Evolutionary conservation across 352 stramenopile genomes (phyloP).

Genomic region (Globisporangium echinulatum): DNA sequence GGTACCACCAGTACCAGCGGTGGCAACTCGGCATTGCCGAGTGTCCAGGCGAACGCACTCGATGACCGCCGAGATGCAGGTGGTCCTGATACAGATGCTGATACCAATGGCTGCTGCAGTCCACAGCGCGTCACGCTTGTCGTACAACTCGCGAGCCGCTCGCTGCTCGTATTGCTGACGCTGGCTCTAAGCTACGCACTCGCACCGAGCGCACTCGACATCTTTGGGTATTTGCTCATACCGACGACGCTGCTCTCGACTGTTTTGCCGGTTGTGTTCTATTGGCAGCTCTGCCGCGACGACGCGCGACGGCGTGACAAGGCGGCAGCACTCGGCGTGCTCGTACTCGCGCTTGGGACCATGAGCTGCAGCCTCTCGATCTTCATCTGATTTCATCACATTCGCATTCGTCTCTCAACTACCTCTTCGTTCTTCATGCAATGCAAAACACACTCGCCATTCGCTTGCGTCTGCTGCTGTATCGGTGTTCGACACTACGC

Average conservation of each 20-base stretch:
- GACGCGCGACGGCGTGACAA: slow-evolving; percentile 42
- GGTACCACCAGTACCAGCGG: not conserved
- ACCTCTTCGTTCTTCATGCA: not conserved
- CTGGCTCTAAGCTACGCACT: slow-evolving; percentile 48
- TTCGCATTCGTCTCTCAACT: not conserved
- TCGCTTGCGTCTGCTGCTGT: not conserved
- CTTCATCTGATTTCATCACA: slow-evolving; percentile 21
- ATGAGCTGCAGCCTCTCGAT: slow-evolving; percentile 42
- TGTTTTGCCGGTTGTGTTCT: slow-evolving; percentile 61
- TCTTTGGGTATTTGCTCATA: slow-evolving; percentile 64
- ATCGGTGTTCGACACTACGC: no score
- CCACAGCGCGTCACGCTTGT: no score
- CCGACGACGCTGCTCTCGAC: slow-evolving; percentile 51
- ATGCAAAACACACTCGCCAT: not conserved
- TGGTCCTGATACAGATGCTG: no score
- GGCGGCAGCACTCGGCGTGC: slow-evolving; percentile 31
- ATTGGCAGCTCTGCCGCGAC: slow-evolving; percentile 62
- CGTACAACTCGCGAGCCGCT: slow-evolving; percentile 30
- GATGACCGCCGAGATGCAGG: no score
- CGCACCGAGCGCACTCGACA: slow-evolving; percentile 41
- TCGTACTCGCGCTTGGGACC: slow-evolving; percentile 40
- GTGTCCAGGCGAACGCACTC: slow-evolving; percentile 10
- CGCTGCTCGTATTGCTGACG: slow-evolving; percentile 40
- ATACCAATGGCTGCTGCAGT: no score
- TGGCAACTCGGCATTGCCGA: not conserved